These are phyloP conservation scores for Gentiana dahurica DNA, from an alignment of 257 asterid species.

Conservation along the genomic window DNA sequence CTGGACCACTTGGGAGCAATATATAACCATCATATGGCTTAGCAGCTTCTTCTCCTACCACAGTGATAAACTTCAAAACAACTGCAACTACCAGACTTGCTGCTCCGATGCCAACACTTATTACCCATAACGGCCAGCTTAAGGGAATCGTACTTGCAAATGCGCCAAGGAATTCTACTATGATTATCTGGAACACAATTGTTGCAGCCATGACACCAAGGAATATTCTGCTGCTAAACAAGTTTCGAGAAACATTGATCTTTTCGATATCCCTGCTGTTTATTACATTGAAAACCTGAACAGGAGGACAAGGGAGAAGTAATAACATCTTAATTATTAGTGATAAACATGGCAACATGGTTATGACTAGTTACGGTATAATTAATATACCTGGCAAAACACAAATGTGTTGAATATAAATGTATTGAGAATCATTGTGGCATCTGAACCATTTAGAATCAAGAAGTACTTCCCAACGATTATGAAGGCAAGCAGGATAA, in stretches of 20 bases:
- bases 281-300: constrained; percentile 90
- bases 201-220: constrained; percentile 51
- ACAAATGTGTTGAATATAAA: constrained; percentile 97
- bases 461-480: constrained; percentile 56
- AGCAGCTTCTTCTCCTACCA: constrained; percentile 11
- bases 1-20: constrained; percentile 47
- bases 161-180: constrained; percentile 82
- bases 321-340: too few relatives aligned
- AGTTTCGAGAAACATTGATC: constrained; percentile 67
- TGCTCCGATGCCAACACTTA: constrained; percentile 52
- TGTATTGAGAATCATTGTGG: constrained; percentile 57
- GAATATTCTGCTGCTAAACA: constrained; percentile 66
- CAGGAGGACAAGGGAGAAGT: neutral
- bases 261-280: constrained; percentile 95
- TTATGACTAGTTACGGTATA: too few relatives aligned
- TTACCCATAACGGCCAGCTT: constrained; percentile 70
- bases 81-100: constrained; percentile 63
- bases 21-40: constrained; percentile 68
- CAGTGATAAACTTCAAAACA: constrained; percentile 74
- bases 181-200: constrained; percentile 68
- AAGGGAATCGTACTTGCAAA: constrained; percentile 90
- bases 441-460: constrained; percentile 54
- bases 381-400: constrained; percentile 72
- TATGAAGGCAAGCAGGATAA: constrained; percentile 61
- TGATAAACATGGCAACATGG: too few relatives aligned